A percentile compares a stretch with the other conserved stretches of the same genome.
phyloP scores from a whole-genome alignment of 2,329 filamentous ascomycete species.

The Orbilia oligospora region DNA sequence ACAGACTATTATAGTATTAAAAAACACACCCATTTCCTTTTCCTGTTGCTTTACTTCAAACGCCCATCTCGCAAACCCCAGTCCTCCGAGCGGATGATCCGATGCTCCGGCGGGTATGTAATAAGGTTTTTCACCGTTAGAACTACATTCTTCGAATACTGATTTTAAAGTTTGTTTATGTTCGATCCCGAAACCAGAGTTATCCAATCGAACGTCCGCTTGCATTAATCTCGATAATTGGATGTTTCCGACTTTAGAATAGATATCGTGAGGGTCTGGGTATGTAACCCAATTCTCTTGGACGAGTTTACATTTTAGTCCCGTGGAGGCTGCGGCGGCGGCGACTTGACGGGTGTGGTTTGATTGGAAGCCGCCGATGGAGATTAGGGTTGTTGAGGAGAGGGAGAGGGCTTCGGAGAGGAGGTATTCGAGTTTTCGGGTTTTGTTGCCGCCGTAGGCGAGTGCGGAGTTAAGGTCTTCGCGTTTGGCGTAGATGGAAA shows the following conservation, averaged over 20 bases:
- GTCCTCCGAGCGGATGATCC: conserved; percentile 78
- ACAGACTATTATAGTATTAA: conserved; percentile 78
- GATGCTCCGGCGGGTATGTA: conserved; percentile 80
- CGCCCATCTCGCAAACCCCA: conserved; percentile 80
- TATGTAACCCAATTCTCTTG: conserved; percentile 80
- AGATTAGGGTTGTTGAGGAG: conserved; percentile 75
- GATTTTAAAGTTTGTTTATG: conserved; percentile 75
- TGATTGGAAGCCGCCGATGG: conserved; percentile 78
- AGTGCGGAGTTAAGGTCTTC: conserved; percentile 80
- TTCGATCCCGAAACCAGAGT: conserved; percentile 76
- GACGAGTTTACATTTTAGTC: conserved; percentile 68
- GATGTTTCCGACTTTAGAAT: conserved; percentile 78
- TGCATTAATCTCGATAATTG: conserved; percentile 79
- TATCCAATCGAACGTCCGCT: conserved; percentile 73
- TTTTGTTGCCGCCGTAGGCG: conserved; percentile 79
- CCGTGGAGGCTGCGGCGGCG: conserved; percentile 70
- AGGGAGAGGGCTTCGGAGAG: conserved; percentile 74
- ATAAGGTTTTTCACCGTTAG: conserved; percentile 75
- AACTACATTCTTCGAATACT: conserved; percentile 72
- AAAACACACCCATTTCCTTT: conserved; percentile 74
- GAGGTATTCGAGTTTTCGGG: conserved; percentile 79
- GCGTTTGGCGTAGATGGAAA: conserved; percentile 78
- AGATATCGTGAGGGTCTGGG: conserved; percentile 70
- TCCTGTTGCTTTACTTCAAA: conserved; percentile 79
- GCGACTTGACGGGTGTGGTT: conserved; percentile 80